Base-by-base conservation (phyloP, 164 flowering plant genomes). In the Taxillus chinensis region DNA sequence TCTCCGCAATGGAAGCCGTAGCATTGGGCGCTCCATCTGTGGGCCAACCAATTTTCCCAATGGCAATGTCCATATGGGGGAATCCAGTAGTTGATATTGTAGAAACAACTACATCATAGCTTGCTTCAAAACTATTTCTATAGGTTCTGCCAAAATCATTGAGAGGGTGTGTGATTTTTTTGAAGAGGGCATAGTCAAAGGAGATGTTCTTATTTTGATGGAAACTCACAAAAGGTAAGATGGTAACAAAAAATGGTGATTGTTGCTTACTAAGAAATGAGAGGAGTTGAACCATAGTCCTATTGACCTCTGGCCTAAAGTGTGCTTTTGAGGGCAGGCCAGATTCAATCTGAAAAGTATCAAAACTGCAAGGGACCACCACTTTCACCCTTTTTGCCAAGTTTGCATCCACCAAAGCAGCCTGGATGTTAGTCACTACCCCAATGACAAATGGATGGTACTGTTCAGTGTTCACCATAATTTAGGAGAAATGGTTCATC, bases 11-110 rank as follows among this genome's bases (percentile, higher is more conserved):
- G 12, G 82, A 64, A 15, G 92, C 71, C 5, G 82, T 79, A 12
- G 96, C 96, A 70, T 83, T 77, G 45, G 74, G 61, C 43, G 87
- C 83, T 69, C 98, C 96, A 73, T 90, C 96, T 4, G 96, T 87
- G 12, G 98, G 98, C 98, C 98, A 92, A 42, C 98, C 98, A 56
- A 86, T 83, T 67, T 80, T 75, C 39, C 82, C 81, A 48, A 87
- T 68, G n/a, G 86, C 78, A 43, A 90, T 78, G 7, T 85, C 86
- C 70, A 83, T 79, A 4, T 74, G 64, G 2, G 80, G 79, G 72
- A 81, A 87, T 4, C 98, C 86, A 61, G 67, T 71, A 39, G 41
- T 59, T 2, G 91, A 78, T 53, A 92, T 71, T 45, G 96, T 86
- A 48, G 83, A 12, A 41, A 80, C 78, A n/a, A 89, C 61, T 37